Percentiles rank a stretch among this genome's conserved stretches.
phyloP scores from a whole-genome alignment of 305 asterid genomes.

The Withania somnifera region DNA sequence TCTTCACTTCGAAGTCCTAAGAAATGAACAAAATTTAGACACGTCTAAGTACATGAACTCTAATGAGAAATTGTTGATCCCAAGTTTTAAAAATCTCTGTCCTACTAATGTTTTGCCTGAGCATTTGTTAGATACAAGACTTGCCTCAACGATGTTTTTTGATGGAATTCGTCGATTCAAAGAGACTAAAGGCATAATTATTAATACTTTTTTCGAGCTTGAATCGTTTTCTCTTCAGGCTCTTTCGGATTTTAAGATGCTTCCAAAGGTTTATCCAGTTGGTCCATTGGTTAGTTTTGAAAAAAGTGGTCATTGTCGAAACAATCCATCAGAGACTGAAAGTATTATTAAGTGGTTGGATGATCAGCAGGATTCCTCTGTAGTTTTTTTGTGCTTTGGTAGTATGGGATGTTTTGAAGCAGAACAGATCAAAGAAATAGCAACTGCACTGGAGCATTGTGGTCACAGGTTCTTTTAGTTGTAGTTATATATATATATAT shows the following conservation, averaged over 20 bases:
- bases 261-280: slow-evolving; percentile 33
- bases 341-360: slow-evolving; percentile 31
- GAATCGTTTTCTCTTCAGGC: slow-evolving; percentile 22
- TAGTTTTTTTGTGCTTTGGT: slow-evolving; percentile 46
- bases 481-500: no score
- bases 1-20: slow-evolving; percentile 16
- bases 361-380: slow-evolving; percentile 29
- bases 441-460: slow-evolving; percentile 19
- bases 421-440: slow-evolving; percentile 15
- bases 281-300: not conserved
- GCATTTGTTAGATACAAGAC: not conserved
- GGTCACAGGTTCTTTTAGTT: slow-evolving; percentile 40
- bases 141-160: not conserved
- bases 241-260: not conserved
- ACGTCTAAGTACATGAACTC: not conserved
- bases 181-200: slow-evolving; percentile 29
- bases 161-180: slow-evolving; percentile 7
- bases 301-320: not conserved
- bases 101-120: slow-evolving; percentile 35
- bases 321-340: not conserved
- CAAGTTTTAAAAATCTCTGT: slow-evolving; percentile 22
- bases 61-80: not conserved
- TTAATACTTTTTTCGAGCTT: slow-evolving; percentile 35
- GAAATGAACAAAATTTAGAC: slow-evolving; percentile 12
- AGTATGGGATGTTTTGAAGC: slow-evolving; percentile 18